A percentile compares a stretch with the other conserved stretches of the same genome.
phyloP scores from a whole-genome alignment of 2,329 filamentous ascomycete genomes.

The Trichoderma guizhouense region DNA sequence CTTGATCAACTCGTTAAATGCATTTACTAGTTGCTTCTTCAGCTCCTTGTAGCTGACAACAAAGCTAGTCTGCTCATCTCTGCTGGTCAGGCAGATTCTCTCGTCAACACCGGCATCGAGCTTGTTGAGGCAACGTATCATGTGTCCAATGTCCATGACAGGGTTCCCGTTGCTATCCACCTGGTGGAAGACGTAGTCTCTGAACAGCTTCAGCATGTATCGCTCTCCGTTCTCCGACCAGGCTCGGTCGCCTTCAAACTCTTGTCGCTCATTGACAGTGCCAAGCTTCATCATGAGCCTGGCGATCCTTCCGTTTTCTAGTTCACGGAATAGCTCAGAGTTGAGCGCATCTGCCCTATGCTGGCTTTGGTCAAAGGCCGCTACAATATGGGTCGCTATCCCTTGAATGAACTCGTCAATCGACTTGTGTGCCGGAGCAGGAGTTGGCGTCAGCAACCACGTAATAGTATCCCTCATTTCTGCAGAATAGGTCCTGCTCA shows the following conservation, averaged over 20 bases:
- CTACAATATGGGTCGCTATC: conserved; percentile 73
- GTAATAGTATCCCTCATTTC: conserved; percentile 75
- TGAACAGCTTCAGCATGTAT: conserved; percentile 90
- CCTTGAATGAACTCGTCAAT: conserved; percentile 76
- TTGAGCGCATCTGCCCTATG: conserved; percentile 74
- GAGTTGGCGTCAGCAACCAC: conserved; percentile 73
- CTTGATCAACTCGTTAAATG: conserved; percentile 59
- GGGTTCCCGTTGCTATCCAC: conserved; percentile 82
- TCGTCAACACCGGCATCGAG: conserved; percentile 88
- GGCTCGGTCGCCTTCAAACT: conserved; percentile 69
- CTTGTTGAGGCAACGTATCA: conserved; percentile 83
- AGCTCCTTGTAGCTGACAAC: conserved; percentile 89
- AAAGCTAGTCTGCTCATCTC: conserved; percentile 86
- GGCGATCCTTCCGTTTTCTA: conserved; percentile 85
- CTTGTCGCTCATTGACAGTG: conserved; percentile 83
- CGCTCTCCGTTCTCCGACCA: conserved; percentile 94
- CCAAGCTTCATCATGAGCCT: conserved; percentile 80
- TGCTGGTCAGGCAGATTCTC: conserved; percentile 77
- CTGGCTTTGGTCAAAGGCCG: conserved; percentile 73
- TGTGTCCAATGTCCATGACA: conserved; percentile 81
- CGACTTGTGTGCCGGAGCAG: conserved; percentile 57
- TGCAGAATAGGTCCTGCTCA: conserved; percentile 71
- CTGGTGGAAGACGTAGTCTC: conserved; percentile 96
- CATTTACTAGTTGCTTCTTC: conserved; percentile 59
- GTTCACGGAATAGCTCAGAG: conserved; percentile 69